These are phyloP conservation scores for Candida sp. DNA, from an alignment of 1,139 yeast genomes.

Conservation along the genomic window DNA sequence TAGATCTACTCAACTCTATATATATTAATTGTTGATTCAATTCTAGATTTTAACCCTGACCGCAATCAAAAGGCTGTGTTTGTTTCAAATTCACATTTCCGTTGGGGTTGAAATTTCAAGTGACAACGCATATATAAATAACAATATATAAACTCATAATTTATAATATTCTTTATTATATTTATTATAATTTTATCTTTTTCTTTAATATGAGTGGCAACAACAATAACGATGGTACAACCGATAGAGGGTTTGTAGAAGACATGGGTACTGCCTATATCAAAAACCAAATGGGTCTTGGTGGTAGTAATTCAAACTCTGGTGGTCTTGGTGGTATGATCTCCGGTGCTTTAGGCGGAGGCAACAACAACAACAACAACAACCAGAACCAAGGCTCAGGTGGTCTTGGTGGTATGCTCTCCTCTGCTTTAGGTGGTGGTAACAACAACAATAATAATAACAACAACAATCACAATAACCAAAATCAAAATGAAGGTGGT, in stretches of 20 bases:
- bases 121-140: background rate
- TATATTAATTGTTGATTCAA: too few species aligned
- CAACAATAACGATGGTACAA: background rate
- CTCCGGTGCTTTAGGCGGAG: background rate
- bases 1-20: too few species aligned
- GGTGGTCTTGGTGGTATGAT: background rate
- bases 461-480: background rate
- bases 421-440: conserved; percentile 1
- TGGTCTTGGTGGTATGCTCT: background rate
- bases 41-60: too few species aligned
- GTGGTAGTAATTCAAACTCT: background rate
- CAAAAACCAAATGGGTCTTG: background rate
- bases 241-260: conserved; percentile 1
- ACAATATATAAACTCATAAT: too few species aligned
- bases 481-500: background rate
- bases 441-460: conserved; percentile 1
- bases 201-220: background rate
- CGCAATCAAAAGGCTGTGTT: too few species aligned
- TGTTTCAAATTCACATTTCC: too few species aligned
- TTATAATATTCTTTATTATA: background rate
- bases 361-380: background rate
- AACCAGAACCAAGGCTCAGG: background rate
- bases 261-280: conserved; percentile 1
- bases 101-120: background rate
- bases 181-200: background rate